Conservation (phyloP, 2,329 filamentous ascomycete genomes). For the Myriosclerotinia curreyana region DNA sequence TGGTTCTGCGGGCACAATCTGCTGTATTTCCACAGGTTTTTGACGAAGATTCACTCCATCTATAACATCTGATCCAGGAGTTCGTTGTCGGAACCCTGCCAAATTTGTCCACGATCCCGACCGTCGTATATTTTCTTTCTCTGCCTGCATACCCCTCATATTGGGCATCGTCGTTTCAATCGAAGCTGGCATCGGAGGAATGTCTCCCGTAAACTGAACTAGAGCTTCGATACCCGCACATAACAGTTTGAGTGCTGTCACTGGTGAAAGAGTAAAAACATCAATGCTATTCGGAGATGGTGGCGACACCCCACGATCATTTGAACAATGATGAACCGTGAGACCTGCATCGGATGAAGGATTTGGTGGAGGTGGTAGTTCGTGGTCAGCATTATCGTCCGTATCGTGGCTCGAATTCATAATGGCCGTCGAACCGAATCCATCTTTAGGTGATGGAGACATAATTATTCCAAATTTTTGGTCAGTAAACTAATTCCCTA, state of each 20-base stretch:
- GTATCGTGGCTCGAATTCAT: slow-evolving; percentile 36
- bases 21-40: slow-evolving; percentile 33
- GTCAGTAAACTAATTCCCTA: background rate
- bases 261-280: slow-evolving; percentile 68
- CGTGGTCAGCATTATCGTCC: slow-evolving; percentile 35
- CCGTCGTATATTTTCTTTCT: slow-evolving; percentile 59
- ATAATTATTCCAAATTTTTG: background rate
- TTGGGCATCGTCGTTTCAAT: slow-evolving; percentile 61
- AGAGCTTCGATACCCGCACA: slow-evolving; percentile 68
- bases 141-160: slow-evolving; percentile 60
- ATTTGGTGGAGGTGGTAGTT: slow-evolving; percentile 36
- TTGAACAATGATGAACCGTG: slow-evolving; percentile 29
- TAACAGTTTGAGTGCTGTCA: slow-evolving; percentile 77
- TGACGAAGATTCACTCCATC: slow-evolving; percentile 55
- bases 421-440: slow-evolving; percentile 2
- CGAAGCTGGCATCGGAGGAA: slow-evolving; percentile 75
- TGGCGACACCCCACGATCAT: slow-evolving; percentile 34
- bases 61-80: slow-evolving; percentile 42
- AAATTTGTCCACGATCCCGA: slow-evolving; percentile 51
- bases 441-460: slow-evolving; percentile 8
- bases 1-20: slow-evolving; percentile 40
- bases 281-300: slow-evolving; percentile 51
- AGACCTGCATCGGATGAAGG: slow-evolving; percentile 37
- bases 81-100: slow-evolving; percentile 36
- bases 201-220: slow-evolving; percentile 44